These are phyloP conservation scores for Curvularia lunata DNA, from an alignment of 2,329 filamentous ascomycete species.

Conservation along the genomic window DNA sequence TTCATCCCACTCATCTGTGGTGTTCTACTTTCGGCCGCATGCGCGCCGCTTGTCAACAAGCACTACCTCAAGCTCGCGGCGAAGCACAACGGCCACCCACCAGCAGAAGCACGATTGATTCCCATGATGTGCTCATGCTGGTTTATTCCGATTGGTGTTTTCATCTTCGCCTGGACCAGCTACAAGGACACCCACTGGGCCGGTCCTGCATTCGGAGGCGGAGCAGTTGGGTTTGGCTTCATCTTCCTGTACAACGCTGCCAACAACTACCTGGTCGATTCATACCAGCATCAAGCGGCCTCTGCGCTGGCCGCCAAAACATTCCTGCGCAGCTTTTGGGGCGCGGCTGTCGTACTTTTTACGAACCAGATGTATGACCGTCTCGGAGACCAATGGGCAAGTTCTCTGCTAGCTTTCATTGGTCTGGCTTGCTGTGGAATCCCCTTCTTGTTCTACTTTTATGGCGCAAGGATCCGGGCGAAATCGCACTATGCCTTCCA, in stretches of 20 bases:
- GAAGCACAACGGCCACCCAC: conserved; percentile 73
- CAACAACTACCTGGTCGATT: conserved; percentile 64
- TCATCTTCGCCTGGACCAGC: conserved; percentile 73
- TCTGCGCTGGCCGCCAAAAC: conserved; percentile 84
- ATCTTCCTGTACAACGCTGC: conserved; percentile 80
- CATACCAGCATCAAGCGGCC: conserved; percentile 76
- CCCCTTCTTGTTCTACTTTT: conserved; percentile 81
- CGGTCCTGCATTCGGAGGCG: conserved; percentile 73
- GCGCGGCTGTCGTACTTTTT: conserved; percentile 77
- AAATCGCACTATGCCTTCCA: conserved; percentile 75
- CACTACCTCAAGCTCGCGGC: conserved; percentile 72
- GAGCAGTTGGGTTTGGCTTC: conserved; percentile 74
- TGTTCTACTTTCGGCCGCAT: conserved; percentile 70
- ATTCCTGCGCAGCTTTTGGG: conserved; percentile 80
- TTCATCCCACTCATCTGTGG: conserved; percentile 84
- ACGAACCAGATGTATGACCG: conserved; percentile 74
- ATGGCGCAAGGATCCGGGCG: conserved; percentile 72
- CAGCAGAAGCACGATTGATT: conserved; percentile 77
- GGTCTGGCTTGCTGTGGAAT: conserved; percentile 79
- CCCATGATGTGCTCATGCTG: conserved; percentile 67
- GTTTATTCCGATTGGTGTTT: conserved; percentile 70
- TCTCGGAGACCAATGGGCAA: conserved; percentile 78
- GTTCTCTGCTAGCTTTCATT: conserved; percentile 73
- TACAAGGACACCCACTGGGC: conserved; percentile 71
- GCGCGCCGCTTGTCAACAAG: conserved; percentile 76